phyloP scores from a whole-genome alignment of 2,329 filamentous ascomycete species.

The Aspergillus tubingensis region DNA sequence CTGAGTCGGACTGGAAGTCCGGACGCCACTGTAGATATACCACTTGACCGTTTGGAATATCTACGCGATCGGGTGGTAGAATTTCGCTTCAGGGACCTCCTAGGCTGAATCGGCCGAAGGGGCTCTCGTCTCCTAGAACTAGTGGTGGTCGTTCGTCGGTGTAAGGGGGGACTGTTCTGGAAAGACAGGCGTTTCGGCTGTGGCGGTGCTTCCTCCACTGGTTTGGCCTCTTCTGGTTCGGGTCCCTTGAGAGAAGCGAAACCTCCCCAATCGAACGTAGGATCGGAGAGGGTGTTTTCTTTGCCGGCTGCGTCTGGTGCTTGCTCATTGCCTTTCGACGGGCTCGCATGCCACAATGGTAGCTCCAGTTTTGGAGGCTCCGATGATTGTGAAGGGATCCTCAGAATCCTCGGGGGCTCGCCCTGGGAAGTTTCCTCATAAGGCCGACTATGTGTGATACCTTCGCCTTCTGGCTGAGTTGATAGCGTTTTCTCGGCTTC shows the following conservation, averaged over 20 bases:
- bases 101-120: constrained; percentile 38
- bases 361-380: constrained; percentile 39
- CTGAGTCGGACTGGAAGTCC: constrained; percentile 44
- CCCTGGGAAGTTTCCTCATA: constrained; percentile 25
- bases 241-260: constrained; percentile 28
- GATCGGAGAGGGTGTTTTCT: constrained; percentile 30
- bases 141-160: constrained; percentile 30
- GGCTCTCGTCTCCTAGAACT: constrained; percentile 38
- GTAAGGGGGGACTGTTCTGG: constrained; percentile 32
- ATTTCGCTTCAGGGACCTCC: constrained; percentile 38
- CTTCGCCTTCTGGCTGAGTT: constrained; percentile 23
- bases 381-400: constrained; percentile 29
- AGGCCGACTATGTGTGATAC: constrained; percentile 30
- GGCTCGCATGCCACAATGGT: constrained; percentile 34
- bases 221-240: constrained; percentile 25
- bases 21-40: constrained; percentile 38
- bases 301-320: constrained; percentile 21
- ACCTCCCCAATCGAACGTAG: constrained; percentile 32
- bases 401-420: constrained; percentile 25
- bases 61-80: constrained; percentile 38
- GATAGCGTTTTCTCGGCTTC: constrained; percentile 26
- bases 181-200: constrained; percentile 33
- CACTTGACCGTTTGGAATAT: constrained; percentile 42
- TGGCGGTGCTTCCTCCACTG: constrained; percentile 19
- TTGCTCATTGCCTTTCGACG: constrained; percentile 26